A percentile compares a stretch with the other conserved stretches of the same genome.
Conservation (phyloP, 108 stramenopile genomes). For the Skeletonema tropicum region DNA sequence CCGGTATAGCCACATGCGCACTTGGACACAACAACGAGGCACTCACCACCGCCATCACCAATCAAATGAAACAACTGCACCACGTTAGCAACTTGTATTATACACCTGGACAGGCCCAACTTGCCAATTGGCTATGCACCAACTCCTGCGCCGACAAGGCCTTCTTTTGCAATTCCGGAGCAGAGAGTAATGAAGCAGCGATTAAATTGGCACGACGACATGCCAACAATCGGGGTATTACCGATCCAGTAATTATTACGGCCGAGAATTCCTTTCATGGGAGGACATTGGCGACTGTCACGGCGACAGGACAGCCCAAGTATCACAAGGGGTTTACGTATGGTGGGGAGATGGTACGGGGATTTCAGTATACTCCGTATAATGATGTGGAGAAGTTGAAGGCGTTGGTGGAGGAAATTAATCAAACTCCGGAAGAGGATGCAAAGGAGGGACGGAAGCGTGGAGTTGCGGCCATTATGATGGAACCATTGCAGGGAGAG, state of each 20-base stretch:
- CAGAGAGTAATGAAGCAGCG: constrained; percentile 97
- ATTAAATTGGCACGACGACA: constrained; percentile 94
- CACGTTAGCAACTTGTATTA: constrained; percentile 96
- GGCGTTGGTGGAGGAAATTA: constrained; percentile 69
- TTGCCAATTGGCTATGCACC: constrained; percentile 92
- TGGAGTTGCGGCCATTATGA: constrained; percentile 93
- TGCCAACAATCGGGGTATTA: constrained; percentile 78
- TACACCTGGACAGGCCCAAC: constrained; percentile 86
- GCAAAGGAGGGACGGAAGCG: constrained; percentile 62
- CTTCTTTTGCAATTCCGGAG: constrained; percentile 98
- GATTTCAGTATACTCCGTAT: constrained; percentile 90
- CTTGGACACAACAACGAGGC: constrained; percentile 91
- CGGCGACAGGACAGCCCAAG: constrained; percentile 96
- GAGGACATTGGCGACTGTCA: constrained; percentile 92
- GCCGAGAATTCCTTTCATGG: constrained; percentile 95
- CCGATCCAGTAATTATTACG: constrained; percentile 93
- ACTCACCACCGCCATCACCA: constrained; percentile 75
- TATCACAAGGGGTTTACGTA: constrained; percentile 93
- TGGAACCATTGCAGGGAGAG: constrained; percentile 97
- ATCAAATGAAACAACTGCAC: constrained; percentile 89
- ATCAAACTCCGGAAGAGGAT: constrained; percentile 62
- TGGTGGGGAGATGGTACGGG: constrained; percentile 86
- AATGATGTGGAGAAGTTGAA: constrained; percentile 87
- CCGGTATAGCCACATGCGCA: constrained; percentile 96
- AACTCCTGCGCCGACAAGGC: constrained; percentile 92